These are phyloP conservation scores for Pseudocercospora eumusae DNA, from an alignment of 2,329 filamentous ascomycete genomes.

Conservation along the genomic window DNA sequence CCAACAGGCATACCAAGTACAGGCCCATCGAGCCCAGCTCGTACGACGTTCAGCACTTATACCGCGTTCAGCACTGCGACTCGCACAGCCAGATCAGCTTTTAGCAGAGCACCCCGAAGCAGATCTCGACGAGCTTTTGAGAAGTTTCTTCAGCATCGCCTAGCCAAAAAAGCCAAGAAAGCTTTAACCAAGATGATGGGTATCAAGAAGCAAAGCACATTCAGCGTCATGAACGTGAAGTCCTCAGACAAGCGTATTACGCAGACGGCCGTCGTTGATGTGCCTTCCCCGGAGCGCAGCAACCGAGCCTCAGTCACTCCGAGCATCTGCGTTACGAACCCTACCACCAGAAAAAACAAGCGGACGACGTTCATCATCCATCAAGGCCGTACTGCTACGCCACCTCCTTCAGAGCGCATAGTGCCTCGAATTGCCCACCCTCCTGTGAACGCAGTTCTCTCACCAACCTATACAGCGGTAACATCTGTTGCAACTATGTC, in stretches of 20 bases:
- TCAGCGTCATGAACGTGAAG: not conserved
- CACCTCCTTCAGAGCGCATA: not conserved
- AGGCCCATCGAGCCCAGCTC: not conserved
- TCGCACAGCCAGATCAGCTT: not conserved
- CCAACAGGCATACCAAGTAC: not conserved
- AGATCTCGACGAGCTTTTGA: conserved; percentile 6
- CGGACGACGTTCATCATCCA: conserved; percentile 1
- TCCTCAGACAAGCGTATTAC: not conserved
- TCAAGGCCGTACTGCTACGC: conserved; percentile 1
- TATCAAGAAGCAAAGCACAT: not conserved
- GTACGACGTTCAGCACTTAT: not conserved
- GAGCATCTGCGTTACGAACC: not conserved
- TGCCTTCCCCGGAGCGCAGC: not conserved
- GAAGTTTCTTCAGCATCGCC: conserved; percentile 4
- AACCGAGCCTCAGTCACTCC: not conserved
- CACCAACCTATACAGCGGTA: not conserved
- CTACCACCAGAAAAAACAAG: not conserved
- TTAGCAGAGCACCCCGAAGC: not conserved
- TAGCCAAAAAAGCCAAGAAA: conserved; percentile 4
- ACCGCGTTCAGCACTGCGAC: not conserved
- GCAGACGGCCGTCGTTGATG: not conserved
- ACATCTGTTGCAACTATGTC: not conserved
- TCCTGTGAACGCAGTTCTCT: not conserved
- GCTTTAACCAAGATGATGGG: not conserved
- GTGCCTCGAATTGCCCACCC: not conserved